Conservation (phyloP, 306 rosid genomes). For the Begonia loranthoides region DNA sequence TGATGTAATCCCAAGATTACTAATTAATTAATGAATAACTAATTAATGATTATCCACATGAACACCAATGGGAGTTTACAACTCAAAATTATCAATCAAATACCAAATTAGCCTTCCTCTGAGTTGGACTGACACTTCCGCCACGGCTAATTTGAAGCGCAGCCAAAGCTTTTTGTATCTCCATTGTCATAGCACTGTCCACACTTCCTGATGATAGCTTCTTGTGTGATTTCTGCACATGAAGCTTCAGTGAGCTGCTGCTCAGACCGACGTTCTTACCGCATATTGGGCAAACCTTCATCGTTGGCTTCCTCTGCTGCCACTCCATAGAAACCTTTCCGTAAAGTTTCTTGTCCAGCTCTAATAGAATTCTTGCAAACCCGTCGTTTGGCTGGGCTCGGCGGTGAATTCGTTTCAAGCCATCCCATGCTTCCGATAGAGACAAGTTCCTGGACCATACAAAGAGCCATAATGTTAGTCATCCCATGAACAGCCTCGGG, state of each 20-base stretch:
- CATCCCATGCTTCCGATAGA: slow-evolving; percentile 65
- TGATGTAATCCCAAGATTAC: too few species aligned
- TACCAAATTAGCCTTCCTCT: slow-evolving; percentile 33
- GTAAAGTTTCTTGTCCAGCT: slow-evolving; percentile 50
- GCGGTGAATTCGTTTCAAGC: slow-evolving; percentile 68
- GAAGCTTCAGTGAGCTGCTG: slow-evolving; percentile 90
- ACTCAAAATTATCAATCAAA: slow-evolving; percentile 5
- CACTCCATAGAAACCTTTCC: slow-evolving; percentile 87
- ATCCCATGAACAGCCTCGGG: too few species aligned
- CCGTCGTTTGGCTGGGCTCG: slow-evolving; percentile 96
- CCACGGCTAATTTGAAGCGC: slow-evolving; percentile 53
- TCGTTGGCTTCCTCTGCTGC: slow-evolving; percentile 73
- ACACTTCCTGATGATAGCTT: slow-evolving; percentile 87
- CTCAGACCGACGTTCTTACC: slow-evolving; percentile 89
- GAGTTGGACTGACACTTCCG: slow-evolving; percentile 59
- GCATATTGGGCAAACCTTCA: slow-evolving; percentile 88
- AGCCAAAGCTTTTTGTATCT: slow-evolving; percentile 63
- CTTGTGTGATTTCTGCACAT: slow-evolving; percentile 78
- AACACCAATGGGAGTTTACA: too few species aligned
- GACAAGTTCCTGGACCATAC: slow-evolving; percentile 44
- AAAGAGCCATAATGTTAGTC: not conserved
- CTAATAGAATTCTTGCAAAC: slow-evolving; percentile 47
- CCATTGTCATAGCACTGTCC: slow-evolving; percentile 92
- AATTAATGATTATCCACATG: too few species aligned
- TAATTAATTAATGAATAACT: too few species aligned